Percentiles rank a stretch among this genome's conserved stretches.
These are phyloP conservation scores for Globisporangium echinulatum DNA, from an alignment of 352 stramenopile genomes.

Conservation along the genomic window DNA sequence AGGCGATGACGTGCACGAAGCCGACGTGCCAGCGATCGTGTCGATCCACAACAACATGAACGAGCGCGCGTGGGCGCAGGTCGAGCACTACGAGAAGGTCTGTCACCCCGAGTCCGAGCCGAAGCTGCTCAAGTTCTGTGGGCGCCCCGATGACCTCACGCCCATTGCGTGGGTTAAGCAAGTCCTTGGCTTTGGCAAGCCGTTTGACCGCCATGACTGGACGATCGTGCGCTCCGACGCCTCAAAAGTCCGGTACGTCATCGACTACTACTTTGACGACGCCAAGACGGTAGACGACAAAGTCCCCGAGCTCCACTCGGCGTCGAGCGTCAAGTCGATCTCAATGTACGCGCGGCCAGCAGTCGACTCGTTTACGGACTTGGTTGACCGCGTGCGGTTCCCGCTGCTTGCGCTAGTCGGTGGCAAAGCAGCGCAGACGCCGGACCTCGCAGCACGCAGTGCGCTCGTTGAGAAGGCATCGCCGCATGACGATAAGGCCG, in stretches of 20 bases:
- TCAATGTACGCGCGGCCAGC: conserved; percentile 84
- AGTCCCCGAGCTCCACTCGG: conserved; percentile 80
- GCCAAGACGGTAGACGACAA: conserved; percentile 69
- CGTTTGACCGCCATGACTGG: conserved; percentile 99
- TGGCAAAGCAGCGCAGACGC: conserved; percentile 24
- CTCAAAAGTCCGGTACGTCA: conserved; percentile 95
- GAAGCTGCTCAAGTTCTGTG: conserved; percentile 96
- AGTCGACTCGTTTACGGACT: conserved; percentile 58
- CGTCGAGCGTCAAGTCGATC: conserved; percentile 82
- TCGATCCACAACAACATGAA: conserved; percentile 99
- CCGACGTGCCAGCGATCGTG: conserved; percentile 93
- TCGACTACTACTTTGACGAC: conserved; percentile 98
- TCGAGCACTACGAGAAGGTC: conserved; percentile 96
- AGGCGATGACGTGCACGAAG: conserved; percentile 93
- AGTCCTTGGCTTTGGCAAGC: conserved; percentile 77
- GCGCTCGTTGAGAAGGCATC: conserved; percentile 37
- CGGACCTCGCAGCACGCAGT: conserved; percentile 41
- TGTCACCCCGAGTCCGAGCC: conserved; percentile 74
- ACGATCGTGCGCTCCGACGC: conserved; percentile 89
- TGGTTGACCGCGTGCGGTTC: conserved; percentile 83
- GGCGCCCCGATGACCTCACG: conserved; percentile 93
- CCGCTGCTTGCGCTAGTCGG: conserved; percentile 50
- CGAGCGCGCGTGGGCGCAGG: conserved; percentile 95
- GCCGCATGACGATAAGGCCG: conserved; percentile 30
- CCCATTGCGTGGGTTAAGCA: conserved; percentile 93